phyloP scores from a whole-genome alignment of 306 rosid species.

The Carpinus viminea region DNA sequence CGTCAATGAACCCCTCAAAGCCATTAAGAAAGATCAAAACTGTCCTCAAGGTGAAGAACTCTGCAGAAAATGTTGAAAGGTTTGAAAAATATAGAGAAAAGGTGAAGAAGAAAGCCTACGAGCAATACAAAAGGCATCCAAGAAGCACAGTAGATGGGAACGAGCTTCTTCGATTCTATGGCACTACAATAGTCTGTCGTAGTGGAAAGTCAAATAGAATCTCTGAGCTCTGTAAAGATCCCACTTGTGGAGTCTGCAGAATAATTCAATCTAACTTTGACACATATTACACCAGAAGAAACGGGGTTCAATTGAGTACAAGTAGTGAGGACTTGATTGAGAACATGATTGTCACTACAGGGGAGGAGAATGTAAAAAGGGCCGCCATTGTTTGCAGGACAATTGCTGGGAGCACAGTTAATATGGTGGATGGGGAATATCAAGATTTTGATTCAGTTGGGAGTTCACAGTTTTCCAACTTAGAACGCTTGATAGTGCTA shows the following conservation, averaged over 20 bases:
- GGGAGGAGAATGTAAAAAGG: conserved; percentile 43
- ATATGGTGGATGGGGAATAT: conserved; percentile 30
- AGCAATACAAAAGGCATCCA: conserved; percentile 44
- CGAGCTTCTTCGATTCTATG: conserved; percentile 56
- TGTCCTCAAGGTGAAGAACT: conserved; percentile 54
- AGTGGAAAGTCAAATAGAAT: conserved; percentile 40
- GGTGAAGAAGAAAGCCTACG: conserved; percentile 51
- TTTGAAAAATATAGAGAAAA: conserved; percentile 71
- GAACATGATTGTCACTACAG: conserved; percentile 20
- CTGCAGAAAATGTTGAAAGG: conserved; percentile 42
- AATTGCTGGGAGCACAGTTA: conserved; percentile 56
- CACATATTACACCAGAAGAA: conserved; percentile 16
- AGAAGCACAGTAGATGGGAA: conserved; percentile 73
- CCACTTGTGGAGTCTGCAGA: conserved; percentile 56
- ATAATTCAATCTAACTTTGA: conserved; percentile 50
- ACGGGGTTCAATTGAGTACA: conserved; percentile 36
- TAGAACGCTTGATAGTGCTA: conserved; percentile 38
- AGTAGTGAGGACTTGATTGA: conserved; percentile 33
- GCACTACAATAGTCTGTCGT: conserved; percentile 57
- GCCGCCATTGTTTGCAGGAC: conserved; percentile 69
- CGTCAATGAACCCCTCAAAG: conserved; percentile 49
- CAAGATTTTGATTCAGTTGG: conserved; percentile 28
- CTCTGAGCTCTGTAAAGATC: conserved; percentile 45
- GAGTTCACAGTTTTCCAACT: conserved; percentile 33
- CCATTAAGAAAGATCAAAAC: conserved; percentile 46